A percentile compares a stretch with the other conserved stretches of the same genome.
phyloP scores from a whole-genome alignment of 2,329 filamentous ascomycete genomes.

The Metarhizium album region DNA sequence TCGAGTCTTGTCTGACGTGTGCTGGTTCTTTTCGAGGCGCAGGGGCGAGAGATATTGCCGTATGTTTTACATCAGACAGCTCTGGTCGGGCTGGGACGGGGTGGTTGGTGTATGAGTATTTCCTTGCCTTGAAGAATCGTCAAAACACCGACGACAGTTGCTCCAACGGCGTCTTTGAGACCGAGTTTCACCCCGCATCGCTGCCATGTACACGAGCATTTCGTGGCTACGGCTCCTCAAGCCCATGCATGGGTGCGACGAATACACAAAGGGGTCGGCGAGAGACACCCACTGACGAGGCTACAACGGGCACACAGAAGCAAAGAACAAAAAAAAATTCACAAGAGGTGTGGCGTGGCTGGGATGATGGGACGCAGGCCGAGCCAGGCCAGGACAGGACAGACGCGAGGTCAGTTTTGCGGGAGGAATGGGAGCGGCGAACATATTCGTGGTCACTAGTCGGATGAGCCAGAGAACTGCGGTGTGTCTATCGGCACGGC shows the following conservation, averaged over 20 bases:
- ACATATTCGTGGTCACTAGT: slow-evolving; percentile 6
- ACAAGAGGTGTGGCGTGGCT: not conserved
- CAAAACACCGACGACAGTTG: not conserved
- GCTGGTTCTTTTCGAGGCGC: slow-evolving; percentile 4
- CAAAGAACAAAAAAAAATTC: slow-evolving; percentile 1
- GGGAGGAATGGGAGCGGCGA: not conserved
- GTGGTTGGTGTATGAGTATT: slow-evolving; percentile 5
- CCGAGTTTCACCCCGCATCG: not conserved
- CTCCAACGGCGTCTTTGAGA: not conserved
- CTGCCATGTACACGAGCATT: not conserved
- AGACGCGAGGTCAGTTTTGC: not conserved
- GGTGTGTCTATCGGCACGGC: not conserved
- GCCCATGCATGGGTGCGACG: not conserved
- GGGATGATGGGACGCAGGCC: not conserved
- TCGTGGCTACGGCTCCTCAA: not conserved
- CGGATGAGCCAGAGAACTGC: not conserved
- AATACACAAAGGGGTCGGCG: not conserved
- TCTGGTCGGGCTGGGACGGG: not conserved
- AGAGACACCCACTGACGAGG: not conserved
- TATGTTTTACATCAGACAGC: not conserved
- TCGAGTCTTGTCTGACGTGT: slow-evolving; percentile 8
- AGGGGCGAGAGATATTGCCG: slow-evolving; percentile 1
- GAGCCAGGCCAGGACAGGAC: not conserved
- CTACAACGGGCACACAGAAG: not conserved
- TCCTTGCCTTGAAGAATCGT: not conserved